Evolutionary conservation across 2,329 filamentous ascomycete genomes (phyloP).

Genomic region (Claviceps pazoutovae): DNA sequence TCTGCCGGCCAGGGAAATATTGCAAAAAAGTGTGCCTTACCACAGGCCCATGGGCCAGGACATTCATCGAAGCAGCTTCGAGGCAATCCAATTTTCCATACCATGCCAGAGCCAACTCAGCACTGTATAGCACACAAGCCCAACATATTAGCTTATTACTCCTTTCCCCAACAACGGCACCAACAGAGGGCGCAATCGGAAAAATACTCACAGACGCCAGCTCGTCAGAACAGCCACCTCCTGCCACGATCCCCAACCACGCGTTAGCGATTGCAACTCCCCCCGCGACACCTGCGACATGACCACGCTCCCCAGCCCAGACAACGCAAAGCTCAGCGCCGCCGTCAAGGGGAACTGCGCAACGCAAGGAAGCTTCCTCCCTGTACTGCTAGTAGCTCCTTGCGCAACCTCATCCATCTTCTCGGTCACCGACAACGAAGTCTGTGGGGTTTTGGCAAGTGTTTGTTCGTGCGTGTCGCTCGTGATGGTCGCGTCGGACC

Average conservation of each 20-base stretch:
- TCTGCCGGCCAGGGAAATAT: no score
- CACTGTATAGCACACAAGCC: slow-evolving; percentile 24
- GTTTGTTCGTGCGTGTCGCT: neutral
- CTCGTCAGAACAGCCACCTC: slow-evolving; percentile 41
- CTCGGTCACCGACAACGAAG: slow-evolving; percentile 6
- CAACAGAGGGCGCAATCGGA: neutral
- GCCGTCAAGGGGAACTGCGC: slow-evolving; percentile 40
- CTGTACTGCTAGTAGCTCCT: neutral
- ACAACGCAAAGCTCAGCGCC: slow-evolving; percentile 45
- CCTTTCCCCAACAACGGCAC: slow-evolving; percentile 1
- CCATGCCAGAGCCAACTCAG: slow-evolving; percentile 63
- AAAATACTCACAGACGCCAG: slow-evolving; percentile 39
- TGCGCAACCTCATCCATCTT: slow-evolving; percentile 6
- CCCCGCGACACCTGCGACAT: slow-evolving; percentile 44
- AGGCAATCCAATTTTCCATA: slow-evolving; percentile 58
- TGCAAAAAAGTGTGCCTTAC: slow-evolving; percentile 18
- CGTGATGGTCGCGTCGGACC: slow-evolving; percentile 7
- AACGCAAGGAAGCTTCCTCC: slow-evolving; percentile 24
- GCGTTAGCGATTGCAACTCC: slow-evolving; percentile 54
- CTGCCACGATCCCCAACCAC: slow-evolving; percentile 45
- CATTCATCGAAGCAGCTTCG: slow-evolving; percentile 49
- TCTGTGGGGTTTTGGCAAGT: neutral
- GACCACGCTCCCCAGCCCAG: slow-evolving; percentile 49
- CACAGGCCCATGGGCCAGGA: slow-evolving; percentile 62
- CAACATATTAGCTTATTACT: neutral